These are phyloP conservation scores for Isabelozyma pseudorhagii DNA, from an alignment of 805 yeast genomes.

Conservation along the genomic window DNA sequence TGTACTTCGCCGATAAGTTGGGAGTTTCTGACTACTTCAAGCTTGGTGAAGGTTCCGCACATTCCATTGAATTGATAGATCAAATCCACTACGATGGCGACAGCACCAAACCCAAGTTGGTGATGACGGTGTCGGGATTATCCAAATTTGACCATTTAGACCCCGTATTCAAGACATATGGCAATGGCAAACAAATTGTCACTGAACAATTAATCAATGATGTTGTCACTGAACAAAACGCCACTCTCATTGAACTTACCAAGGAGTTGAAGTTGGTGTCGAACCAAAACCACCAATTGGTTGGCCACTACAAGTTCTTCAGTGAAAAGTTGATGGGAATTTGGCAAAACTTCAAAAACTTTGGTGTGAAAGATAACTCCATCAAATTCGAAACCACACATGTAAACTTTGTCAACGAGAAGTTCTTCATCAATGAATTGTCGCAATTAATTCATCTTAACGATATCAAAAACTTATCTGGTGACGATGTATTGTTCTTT, in stretches of 20 bases:
- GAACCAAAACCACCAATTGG: conserved; percentile 1
- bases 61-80: conserved; percentile 22
- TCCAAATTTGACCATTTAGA: neutral
- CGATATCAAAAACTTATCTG: conserved; percentile 14
- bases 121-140: conserved; percentile 26
- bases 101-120: conserved; percentile 23
- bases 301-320: conserved; percentile 21
- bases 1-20: conserved; percentile 45
- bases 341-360: conserved; percentile 32
- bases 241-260: conserved; percentile 8
- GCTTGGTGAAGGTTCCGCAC: conserved; percentile 24
- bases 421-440: conserved; percentile 46
- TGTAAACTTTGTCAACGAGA: conserved; percentile 39
- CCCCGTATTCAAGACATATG: neutral
- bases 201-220: neutral
- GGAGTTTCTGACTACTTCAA: conserved; percentile 36
- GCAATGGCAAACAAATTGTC: neutral
- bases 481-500: conserved; percentile 27
- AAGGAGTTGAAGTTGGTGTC: conserved; percentile 21
- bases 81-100: conserved; percentile 7
- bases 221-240: neutral
- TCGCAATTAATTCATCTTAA: conserved; percentile 44
- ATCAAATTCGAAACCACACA: conserved; percentile 18
- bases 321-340: conserved; percentile 28
- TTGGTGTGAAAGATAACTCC: conserved; percentile 9